phyloP scores from a whole-genome alignment of 2,329 filamentous ascomycete species.

The Trichoderma semiorbis region DNA sequence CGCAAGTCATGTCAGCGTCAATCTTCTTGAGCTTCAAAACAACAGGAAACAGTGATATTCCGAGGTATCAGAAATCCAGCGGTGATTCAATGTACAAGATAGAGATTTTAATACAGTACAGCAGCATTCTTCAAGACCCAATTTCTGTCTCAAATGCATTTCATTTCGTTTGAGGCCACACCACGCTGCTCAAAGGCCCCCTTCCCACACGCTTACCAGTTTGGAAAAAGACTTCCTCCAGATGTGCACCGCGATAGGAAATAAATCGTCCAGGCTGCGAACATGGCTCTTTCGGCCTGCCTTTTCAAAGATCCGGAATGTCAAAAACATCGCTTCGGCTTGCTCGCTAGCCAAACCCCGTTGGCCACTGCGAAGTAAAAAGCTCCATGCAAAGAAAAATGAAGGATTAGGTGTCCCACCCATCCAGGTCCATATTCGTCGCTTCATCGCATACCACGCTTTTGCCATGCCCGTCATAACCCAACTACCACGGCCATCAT shows the following conservation, averaged over 20 bases:
- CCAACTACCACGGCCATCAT: background rate
- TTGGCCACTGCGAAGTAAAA: background rate
- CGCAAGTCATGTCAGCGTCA: background rate
- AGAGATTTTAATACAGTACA: slow-evolving; percentile 9
- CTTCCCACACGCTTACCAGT: background rate
- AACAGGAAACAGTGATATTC: background rate
- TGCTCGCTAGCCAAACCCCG: slow-evolving; percentile 5
- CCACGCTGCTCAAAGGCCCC: background rate
- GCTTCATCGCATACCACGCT: background rate
- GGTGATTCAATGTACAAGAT: slow-evolving; percentile 15
- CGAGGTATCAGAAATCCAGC: slow-evolving; percentile 5
- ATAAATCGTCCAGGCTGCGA: background rate
- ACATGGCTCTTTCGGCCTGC: background rate
- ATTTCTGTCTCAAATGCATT: background rate
- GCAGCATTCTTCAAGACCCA: slow-evolving; percentile 7
- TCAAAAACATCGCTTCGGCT: slow-evolving; percentile 11
- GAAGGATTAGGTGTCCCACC: background rate
- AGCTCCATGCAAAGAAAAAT: slow-evolving; percentile 4
- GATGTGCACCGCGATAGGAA: background rate
- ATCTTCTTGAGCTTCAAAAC: background rate
- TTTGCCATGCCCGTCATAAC: background rate
- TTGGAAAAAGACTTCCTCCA: background rate
- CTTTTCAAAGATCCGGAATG: background rate
- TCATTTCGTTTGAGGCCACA: background rate
- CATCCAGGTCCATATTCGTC: background rate